Base-by-base conservation (phyloP, 176 grass and related monocot species). In the Melocanna baccifera region DNA sequence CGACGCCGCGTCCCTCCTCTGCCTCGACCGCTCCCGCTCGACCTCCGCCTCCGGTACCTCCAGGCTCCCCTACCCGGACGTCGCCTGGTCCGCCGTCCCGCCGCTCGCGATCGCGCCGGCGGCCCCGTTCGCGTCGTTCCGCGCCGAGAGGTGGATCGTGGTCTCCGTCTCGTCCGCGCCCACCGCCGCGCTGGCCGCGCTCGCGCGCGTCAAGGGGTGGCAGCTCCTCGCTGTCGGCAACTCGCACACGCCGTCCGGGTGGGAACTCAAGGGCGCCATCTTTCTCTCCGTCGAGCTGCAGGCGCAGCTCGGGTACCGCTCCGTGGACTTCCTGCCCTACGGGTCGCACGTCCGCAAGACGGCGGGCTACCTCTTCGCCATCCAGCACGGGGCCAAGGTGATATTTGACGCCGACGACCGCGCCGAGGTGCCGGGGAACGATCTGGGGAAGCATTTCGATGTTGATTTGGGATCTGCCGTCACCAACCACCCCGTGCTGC, bases 371-470 rank as follows among this genome's bases (percentile, higher is more conserved):
- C 91, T 99, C 71, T 99, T 96, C 75, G 93, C 97, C 43, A 86
- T 99, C 80, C 97, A 99, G 81, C 97, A 94, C 74, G 93, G 97
- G 77, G 97, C 93, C 51, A 96, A 94, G 86, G 78, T 96, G 3
- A 94, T 99, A 80, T 99, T 94, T 40, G 97, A 99, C 70, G 97
- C 90, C 22, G 97, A 99, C 55, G 91, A 94, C 87, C 97, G 97
- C 52, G 93, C 93, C 42, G 90, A 99, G 85, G 90, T 99, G 23
- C 78, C 92, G 0, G 93, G 91, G 6, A 92, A 86, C 62, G 93
- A 99, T 86, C 90, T 99, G 4, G 81, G 74, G 1, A 92, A 62
- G 90, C 89, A 95, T 79, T 99, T 99, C 75, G 93, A 99, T 85
- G 61, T 95, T 3, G 90, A 99, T 82, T 83, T 99, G 37, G 91